Conservation (phyloP, 192 early-diverging fungal genomes). For the Rhizoclosmatium globosum region DNA sequence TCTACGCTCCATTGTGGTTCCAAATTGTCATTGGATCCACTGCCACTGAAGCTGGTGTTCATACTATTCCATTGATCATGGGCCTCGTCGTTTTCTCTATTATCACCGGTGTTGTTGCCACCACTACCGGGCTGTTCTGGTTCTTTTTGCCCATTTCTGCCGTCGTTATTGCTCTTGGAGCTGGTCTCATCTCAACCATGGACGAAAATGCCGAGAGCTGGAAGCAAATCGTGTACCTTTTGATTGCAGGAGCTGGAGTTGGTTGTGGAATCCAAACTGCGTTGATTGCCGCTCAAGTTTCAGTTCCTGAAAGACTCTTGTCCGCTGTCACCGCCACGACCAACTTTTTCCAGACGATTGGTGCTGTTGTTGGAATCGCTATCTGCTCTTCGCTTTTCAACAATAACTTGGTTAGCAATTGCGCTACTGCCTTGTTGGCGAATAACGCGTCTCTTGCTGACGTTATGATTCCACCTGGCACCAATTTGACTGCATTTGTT, state of each 20-base stretch:
- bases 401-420: slow-evolving; percentile 51
- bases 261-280: slow-evolving; percentile 75
- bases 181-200: slow-evolving; percentile 68
- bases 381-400: slow-evolving; percentile 68
- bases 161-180: slow-evolving; percentile 46
- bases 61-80: slow-evolving; percentile 73
- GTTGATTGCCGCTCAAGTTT: slow-evolving; percentile 73
- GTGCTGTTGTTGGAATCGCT: slow-evolving; percentile 67
- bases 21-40: slow-evolving; percentile 74
- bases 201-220: slow-evolving; percentile 56
- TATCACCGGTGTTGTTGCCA: slow-evolving; percentile 62
- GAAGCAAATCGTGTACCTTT: slow-evolving; percentile 67
- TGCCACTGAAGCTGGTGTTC: slow-evolving; percentile 75
- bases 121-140: slow-evolving; percentile 65
- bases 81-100: slow-evolving; percentile 67
- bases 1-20: slow-evolving; percentile 64
- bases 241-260: slow-evolving; percentile 73
- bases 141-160: slow-evolving; percentile 68
- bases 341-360: slow-evolving; percentile 61
- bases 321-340: slow-evolving; percentile 68
- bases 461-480: not conserved
- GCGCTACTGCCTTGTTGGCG: not conserved
- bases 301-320: slow-evolving; percentile 68
- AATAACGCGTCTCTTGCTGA: not conserved
- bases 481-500: not conserved